These are phyloP conservation scores for Neurospora sp. DNA, from an alignment of 2,329 filamentous ascomycete genomes.

Conservation along the genomic window DNA sequence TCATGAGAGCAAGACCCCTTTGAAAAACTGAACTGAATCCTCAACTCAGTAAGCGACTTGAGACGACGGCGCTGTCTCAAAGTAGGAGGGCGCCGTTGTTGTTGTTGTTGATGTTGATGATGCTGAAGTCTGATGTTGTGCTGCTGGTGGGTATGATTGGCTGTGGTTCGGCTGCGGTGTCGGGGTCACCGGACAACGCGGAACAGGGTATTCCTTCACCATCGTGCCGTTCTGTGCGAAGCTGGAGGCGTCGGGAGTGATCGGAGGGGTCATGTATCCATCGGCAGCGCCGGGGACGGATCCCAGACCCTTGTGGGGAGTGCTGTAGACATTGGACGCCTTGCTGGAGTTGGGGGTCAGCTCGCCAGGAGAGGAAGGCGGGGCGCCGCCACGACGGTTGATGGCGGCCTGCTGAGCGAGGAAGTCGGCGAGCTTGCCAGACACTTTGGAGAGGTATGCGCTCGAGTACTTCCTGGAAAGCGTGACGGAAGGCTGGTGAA, in stretches of 20 bases:
- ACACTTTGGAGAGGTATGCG: slow-evolving; percentile 41
- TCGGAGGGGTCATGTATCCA: slow-evolving; percentile 76
- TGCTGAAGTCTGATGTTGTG: slow-evolving; percentile 18
- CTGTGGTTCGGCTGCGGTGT: slow-evolving; percentile 37
- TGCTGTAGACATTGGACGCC: slow-evolving; percentile 57
- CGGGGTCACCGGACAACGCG: slow-evolving; percentile 53
- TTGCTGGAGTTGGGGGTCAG: slow-evolving; percentile 34
- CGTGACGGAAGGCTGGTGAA: slow-evolving; percentile 48
- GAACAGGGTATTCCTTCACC: slow-evolving; percentile 38
- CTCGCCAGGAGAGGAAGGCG: slow-evolving; percentile 51
- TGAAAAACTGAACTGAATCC: not conserved
- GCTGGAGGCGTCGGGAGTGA: slow-evolving; percentile 63
- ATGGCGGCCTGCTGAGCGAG: slow-evolving; percentile 49
- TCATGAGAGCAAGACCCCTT: slow-evolving; percentile 3
- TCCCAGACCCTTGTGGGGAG: slow-evolving; percentile 66
- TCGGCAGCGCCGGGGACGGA: slow-evolving; percentile 51
- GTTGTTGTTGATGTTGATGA: slow-evolving; percentile 29
- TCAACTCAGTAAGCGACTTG: not conserved
- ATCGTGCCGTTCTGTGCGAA: slow-evolving; percentile 35
- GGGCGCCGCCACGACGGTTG: slow-evolving; percentile 34
- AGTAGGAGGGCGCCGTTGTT: slow-evolving; percentile 35
- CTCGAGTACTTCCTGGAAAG: slow-evolving; percentile 51
- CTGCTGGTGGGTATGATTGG: slow-evolving; percentile 14
- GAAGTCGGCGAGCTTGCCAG: slow-evolving; percentile 46
- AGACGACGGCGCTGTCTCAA: slow-evolving; percentile 28